Evolutionary conservation across 1,284 basidiomycete genomes (phyloP).

Genomic region (Ceratobasidium sp.): DNA sequence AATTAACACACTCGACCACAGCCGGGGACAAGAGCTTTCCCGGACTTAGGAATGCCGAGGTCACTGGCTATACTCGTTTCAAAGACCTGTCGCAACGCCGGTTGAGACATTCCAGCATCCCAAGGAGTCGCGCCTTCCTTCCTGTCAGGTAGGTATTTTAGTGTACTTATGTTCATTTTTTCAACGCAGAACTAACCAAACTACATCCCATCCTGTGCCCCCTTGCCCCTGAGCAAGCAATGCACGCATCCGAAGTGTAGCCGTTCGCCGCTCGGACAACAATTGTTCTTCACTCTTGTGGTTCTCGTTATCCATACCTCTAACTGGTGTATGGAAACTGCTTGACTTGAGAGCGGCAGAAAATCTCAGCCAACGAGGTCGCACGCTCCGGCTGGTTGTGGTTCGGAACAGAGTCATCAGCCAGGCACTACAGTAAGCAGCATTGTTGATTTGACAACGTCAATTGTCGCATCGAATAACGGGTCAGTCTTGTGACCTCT

Average conservation of each 20-base stretch:
- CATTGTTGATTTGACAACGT: too few relatives aligned
- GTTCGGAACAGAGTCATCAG: not conserved
- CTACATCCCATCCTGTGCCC: slow-evolving; percentile 55
- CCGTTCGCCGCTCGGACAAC: slow-evolving; percentile 5
- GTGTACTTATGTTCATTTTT: not conserved
- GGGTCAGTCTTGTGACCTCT: too few relatives aligned
- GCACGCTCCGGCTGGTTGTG: not conserved
- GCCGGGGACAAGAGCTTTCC: slow-evolving; percentile 76
- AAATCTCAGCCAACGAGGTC: not conserved
- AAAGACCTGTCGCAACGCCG: slow-evolving; percentile 68
- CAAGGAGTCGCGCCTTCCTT: slow-evolving; percentile 72
- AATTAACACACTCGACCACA: slow-evolving; percentile 70
- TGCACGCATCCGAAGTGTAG: slow-evolving; percentile 18
- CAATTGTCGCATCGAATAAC: too few relatives aligned
- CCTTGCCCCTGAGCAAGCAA: slow-evolving; percentile 29
- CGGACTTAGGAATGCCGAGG: slow-evolving; percentile 66
- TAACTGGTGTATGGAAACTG: not conserved
- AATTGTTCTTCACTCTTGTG: slow-evolving; percentile 16
- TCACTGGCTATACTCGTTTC: slow-evolving; percentile 58
- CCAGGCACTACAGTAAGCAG: slow-evolving; percentile 9
- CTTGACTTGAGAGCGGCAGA: not conserved
- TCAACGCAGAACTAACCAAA: slow-evolving; percentile 53
- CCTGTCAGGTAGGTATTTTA: slow-evolving; percentile 59
- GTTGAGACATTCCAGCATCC: slow-evolving; percentile 71
- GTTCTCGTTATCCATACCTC: not conserved